A percentile compares a stretch with the other conserved stretches of the same genome.
Evolutionary conservation across 2,329 filamentous ascomycete genomes (phyloP).

Genomic region (Epichloe amarillans): DNA sequence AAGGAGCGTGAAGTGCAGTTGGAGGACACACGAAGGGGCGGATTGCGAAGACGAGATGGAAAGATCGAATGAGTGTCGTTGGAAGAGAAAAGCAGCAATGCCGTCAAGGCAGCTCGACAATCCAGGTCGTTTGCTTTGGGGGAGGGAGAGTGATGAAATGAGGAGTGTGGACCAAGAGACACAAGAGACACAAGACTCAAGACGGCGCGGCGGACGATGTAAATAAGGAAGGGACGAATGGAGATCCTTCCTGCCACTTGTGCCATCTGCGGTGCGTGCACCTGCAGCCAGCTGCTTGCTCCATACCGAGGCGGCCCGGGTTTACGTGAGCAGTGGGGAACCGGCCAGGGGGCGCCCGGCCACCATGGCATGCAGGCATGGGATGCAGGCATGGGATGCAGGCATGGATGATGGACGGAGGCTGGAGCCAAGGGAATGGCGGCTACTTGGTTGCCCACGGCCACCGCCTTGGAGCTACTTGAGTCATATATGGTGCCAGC

Average conservation of each 20-base stretch:
- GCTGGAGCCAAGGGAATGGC: not conserved
- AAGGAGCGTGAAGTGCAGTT: constrained; percentile 7
- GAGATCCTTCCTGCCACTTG: not conserved
- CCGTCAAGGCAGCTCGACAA: constrained; percentile 7
- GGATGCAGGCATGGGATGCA: not conserved
- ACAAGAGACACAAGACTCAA: not conserved
- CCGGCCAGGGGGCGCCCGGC: not conserved
- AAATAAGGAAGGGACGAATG: constrained; percentile 3
- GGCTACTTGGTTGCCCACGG: too few relatives aligned
- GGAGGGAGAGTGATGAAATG: not conserved
- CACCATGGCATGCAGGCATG: not conserved
- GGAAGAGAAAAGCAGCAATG: constrained; percentile 2
- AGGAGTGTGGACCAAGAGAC: not conserved
- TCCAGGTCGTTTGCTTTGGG: constrained; percentile 5
- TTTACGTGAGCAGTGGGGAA: not conserved
- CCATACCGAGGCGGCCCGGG: not conserved
- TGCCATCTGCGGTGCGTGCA: not conserved
- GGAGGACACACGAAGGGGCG: constrained; percentile 4
- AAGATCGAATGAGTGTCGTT: constrained; percentile 1
- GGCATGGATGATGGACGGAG: not conserved
- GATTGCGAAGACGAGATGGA: not conserved
- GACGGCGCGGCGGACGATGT: constrained; percentile 1
- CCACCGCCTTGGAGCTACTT: too few relatives aligned
- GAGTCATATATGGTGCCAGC: too few relatives aligned
- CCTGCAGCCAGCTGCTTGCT: not conserved